A percentile compares a stretch with the other conserved stretches of the same genome.
Conservation (phyloP, 1,284 basidiomycete genomes). For the Leucoagaricus sp. region DNA sequence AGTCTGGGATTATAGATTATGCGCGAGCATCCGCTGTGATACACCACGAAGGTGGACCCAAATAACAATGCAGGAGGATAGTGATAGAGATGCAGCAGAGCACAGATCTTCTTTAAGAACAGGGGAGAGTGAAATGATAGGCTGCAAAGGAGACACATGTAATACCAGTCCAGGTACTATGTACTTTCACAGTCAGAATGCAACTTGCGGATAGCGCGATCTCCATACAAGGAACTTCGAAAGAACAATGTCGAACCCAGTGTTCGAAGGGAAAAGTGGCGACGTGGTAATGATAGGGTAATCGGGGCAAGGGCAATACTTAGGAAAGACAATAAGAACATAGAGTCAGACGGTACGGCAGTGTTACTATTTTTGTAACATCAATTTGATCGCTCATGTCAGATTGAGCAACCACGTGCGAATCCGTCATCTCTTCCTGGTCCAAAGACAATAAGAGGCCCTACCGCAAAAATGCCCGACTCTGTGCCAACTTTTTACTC, state of each 20-base stretch:
- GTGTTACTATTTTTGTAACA: slow-evolving; percentile 2
- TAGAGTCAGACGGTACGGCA: slow-evolving; percentile 5
- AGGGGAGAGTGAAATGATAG: no score
- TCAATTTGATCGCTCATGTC: slow-evolving; percentile 5
- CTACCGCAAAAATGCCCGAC: slow-evolving; percentile 11
- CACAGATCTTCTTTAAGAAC: no score
- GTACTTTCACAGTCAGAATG: no score
- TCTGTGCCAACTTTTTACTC: slow-evolving; percentile 1
- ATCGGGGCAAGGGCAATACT: neutral
- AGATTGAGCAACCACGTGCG: slow-evolving; percentile 5
- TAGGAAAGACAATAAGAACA: slow-evolving; percentile 15
- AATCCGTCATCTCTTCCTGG: neutral
- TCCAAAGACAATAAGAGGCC: slow-evolving; percentile 17
- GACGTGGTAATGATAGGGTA: neutral
- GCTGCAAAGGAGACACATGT: no score
- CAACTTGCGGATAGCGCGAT: neutral
- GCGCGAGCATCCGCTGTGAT: no score
- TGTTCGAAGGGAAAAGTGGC: slow-evolving; percentile 1
- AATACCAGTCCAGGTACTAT: no score
- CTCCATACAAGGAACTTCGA: slow-evolving; percentile 7
- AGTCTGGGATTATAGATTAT: no score
- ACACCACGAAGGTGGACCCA: no score
- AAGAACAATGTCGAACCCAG: slow-evolving; percentile 9
- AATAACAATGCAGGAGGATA: no score
- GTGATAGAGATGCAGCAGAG: no score